Evolutionary conservation across 1,139 yeast species (phyloP).

Genomic region (Groenewaldozyma auringiensis): DNA sequence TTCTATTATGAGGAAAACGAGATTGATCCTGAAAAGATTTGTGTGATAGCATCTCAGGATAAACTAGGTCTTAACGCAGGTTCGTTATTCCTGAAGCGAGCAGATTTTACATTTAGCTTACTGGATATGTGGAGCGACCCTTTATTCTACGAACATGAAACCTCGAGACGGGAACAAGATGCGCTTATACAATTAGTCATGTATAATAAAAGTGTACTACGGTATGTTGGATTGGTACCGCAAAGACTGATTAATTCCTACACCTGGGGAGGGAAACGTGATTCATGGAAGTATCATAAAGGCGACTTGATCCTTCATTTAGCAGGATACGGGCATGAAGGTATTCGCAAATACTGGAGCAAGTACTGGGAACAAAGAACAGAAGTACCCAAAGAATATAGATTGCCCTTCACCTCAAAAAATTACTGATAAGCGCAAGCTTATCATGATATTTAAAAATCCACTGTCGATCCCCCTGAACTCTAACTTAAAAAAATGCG

Average conservation of each 20-base stretch:
- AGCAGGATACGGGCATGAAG: background rate
- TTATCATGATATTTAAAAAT: too few relatives aligned
- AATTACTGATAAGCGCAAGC: too few relatives aligned
- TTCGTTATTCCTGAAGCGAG: constrained; percentile 29
- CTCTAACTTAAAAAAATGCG: background rate
- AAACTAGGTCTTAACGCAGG: constrained; percentile 32
- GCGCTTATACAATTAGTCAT: constrained; percentile 20
- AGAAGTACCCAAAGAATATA: background rate
- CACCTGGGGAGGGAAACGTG: constrained; percentile 6
- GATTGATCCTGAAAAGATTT: constrained; percentile 19
- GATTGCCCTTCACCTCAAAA: background rate
- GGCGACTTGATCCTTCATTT: background rate
- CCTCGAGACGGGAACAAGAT: constrained; percentile 22
- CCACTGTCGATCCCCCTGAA: background rate
- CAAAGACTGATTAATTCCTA: constrained; percentile 31
- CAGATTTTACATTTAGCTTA: constrained; percentile 19
- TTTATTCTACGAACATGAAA: constrained; percentile 12
- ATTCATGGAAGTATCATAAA: background rate
- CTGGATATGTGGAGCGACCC: constrained; percentile 22
- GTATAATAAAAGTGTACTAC: constrained; percentile 18
- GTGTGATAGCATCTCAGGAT: constrained; percentile 22
- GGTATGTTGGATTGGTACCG: constrained; percentile 31
- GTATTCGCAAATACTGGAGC: background rate
- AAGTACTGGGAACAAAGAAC: background rate
- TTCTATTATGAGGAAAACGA: constrained; percentile 12